Percentiles rank a stretch among this genome's conserved stretches.
phyloP scores from a whole-genome alignment of 768 basidiomycete species.

The Saitozyma podzolica region DNA sequence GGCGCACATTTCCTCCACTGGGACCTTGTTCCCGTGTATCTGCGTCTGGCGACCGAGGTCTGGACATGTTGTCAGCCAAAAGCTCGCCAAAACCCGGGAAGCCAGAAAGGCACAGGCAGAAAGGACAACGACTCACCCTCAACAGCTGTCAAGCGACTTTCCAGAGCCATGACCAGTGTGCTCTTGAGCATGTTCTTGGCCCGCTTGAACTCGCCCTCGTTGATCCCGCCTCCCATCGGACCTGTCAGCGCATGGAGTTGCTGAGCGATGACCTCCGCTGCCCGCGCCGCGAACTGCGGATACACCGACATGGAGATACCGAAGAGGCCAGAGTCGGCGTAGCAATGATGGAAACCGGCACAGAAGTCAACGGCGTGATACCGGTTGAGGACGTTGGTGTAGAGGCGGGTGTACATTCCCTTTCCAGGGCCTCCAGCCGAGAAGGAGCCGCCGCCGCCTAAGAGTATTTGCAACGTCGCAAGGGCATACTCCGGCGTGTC shows the following conservation, averaged over 20 bases:
- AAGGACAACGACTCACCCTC: constrained; percentile 53
- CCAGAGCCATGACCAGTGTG: constrained; percentile 89
- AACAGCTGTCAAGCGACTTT: constrained; percentile 61
- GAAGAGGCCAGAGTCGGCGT: constrained; percentile 88
- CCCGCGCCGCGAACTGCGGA: constrained; percentile 62
- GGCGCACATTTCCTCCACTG: constrained; percentile 84
- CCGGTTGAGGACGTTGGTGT: constrained; percentile 93
- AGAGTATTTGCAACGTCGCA: constrained; percentile 89
- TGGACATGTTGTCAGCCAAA: constrained; percentile 3
- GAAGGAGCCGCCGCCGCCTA: constrained; percentile 95
- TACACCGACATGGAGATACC: constrained; percentile 84
- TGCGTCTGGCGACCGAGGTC: constrained; percentile 87
- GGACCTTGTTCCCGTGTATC: constrained; percentile 80
- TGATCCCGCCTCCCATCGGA: constrained; percentile 50
- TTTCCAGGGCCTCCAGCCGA: constrained; percentile 97
- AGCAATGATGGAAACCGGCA: constrained; percentile 95
- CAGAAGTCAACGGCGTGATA: constrained; percentile 93
- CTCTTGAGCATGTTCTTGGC: constrained; percentile 96
- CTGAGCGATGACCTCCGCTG: constrained; percentile 80
- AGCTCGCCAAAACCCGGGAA: background rate
- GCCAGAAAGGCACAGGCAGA: background rate
- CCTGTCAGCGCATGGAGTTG: constrained; percentile 80
- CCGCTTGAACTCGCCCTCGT: constrained; percentile 67
- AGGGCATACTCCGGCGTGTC: constrained; percentile 63
- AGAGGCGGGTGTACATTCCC: constrained; percentile 97